These are phyloP conservation scores for Diplodia seriata DNA, from an alignment of 2,329 filamentous ascomycete genomes.

Conservation along the genomic window DNA sequence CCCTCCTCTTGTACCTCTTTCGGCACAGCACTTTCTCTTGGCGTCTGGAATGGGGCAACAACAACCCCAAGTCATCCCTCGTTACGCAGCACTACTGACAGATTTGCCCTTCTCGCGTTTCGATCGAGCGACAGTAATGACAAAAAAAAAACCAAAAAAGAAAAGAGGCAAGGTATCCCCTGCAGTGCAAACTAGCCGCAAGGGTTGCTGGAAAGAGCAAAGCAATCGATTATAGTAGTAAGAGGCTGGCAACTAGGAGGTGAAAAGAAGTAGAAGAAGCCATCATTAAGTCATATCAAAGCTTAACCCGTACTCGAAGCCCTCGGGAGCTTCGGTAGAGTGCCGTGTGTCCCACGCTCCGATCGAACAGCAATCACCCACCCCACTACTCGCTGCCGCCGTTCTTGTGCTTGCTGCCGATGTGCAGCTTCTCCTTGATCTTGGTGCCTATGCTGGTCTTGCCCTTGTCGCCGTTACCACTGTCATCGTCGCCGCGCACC, in stretches of 20 bases:
- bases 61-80: not conserved
- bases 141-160: not conserved
- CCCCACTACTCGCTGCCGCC: not conserved
- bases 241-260: not conserved
- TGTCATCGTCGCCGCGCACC: conserved; percentile 38
- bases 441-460: conserved; percentile 67
- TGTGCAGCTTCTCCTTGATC: conserved; percentile 73
- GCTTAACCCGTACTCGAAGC: not conserved
- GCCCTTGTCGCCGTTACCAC: conserved; percentile 33
- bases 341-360: no score
- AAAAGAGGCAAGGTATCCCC: not conserved
- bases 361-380: not conserved
- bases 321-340: not conserved
- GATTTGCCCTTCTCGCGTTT: not conserved
- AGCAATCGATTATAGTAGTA: not conserved
- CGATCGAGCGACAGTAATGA: not conserved
- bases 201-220: not conserved
- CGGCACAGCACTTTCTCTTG: not conserved
- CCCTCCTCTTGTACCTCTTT: not conserved
- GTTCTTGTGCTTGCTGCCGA: conserved; percentile 38
- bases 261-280: not conserved
- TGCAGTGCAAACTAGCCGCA: not conserved
- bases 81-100: not conserved
- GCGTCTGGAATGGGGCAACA: not conserved
- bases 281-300: not conserved